phyloP scores from a whole-genome alignment of 139 green algal genomes.

The Eudorina sp. region DNA sequence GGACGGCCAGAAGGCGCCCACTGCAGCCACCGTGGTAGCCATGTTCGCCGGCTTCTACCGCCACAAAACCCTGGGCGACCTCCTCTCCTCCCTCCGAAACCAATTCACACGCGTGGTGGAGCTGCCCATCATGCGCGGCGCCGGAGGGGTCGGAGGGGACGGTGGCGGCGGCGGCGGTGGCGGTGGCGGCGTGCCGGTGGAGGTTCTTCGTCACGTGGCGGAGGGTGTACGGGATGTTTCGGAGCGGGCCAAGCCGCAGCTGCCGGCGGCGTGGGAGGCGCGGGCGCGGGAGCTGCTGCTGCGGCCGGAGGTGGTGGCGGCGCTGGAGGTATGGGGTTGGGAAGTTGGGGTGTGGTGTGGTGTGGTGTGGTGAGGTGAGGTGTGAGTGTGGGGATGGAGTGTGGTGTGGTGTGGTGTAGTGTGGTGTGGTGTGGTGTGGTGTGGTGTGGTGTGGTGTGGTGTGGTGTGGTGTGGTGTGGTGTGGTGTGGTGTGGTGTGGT shows the following conservation, averaged over 20 bases:
- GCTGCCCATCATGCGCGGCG: conserved; percentile 48
- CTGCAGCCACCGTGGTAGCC: conserved; percentile 37
- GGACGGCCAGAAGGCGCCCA: conserved; percentile 29
- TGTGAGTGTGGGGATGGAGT: too few relatives aligned
- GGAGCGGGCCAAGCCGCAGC: conserved; percentile 34
- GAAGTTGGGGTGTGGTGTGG: too few relatives aligned
- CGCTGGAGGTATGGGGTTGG: conserved; percentile 19
- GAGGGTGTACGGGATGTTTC: conserved; percentile 35
- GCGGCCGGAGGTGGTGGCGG: conserved; percentile 41
- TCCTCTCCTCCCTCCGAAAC: conserved; percentile 10
- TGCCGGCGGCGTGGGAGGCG: conserved; percentile 52
- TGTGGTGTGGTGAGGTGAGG: background rate
- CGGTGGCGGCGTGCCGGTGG: conserved; percentile 41
- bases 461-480: too few relatives aligned
- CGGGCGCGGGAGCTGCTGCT: conserved; percentile 47
- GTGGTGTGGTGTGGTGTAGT: too few relatives aligned
- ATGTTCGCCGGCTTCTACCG: conserved; percentile 59
- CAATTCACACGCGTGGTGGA: conserved; percentile 41
- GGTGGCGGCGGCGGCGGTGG: background rate
- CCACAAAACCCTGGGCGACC: conserved; percentile 20
- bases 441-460: too few relatives aligned
- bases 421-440: too few relatives aligned
- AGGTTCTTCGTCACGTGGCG: conserved; percentile 54
- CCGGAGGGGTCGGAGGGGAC: background rate
- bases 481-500: too few relatives aligned